Percentiles rank a stretch among this genome's conserved stretches.
Conservation (phyloP, 345 rosid species). For the Draba incana region DNA sequence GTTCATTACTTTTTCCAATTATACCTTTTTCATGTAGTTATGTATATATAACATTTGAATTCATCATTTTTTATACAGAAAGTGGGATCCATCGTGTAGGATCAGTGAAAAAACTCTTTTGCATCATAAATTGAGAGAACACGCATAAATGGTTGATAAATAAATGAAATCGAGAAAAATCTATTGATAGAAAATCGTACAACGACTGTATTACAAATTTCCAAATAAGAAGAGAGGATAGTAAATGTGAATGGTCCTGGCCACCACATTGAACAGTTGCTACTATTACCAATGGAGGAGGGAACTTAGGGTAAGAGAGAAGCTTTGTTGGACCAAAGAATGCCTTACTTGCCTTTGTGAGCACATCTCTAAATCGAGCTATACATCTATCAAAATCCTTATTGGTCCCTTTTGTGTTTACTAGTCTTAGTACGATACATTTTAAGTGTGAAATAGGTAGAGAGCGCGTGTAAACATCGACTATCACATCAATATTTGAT, state of each 20-base stretch:
- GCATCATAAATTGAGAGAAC: not conserved
- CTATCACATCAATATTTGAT: constrained; percentile 13
- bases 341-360: constrained; percentile 24
- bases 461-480: constrained; percentile 12
- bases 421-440: constrained; percentile 18
- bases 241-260: constrained; percentile 35
- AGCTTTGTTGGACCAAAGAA: constrained; percentile 26
- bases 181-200: constrained; percentile 9
- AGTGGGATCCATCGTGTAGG: not conserved
- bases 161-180: constrained; percentile 2
- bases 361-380: constrained; percentile 6
- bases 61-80: not conserved
- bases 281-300: constrained; percentile 24
- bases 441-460: constrained; percentile 9
- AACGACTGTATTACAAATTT: constrained; percentile 16
- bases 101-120: not conserved
- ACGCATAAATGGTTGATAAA: not conserved
- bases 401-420: constrained; percentile 30
- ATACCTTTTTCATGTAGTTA: too few species aligned
- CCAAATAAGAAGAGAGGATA: constrained; percentile 13
- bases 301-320: constrained; percentile 25
- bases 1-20: too few species aligned
- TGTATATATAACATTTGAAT: too few species aligned
- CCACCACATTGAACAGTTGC: constrained; percentile 30
- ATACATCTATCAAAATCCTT: constrained; percentile 24